Conservation (phyloP, 495 filamentous ascomycete species). For the Melanomma pulvis-pyrius region DNA sequence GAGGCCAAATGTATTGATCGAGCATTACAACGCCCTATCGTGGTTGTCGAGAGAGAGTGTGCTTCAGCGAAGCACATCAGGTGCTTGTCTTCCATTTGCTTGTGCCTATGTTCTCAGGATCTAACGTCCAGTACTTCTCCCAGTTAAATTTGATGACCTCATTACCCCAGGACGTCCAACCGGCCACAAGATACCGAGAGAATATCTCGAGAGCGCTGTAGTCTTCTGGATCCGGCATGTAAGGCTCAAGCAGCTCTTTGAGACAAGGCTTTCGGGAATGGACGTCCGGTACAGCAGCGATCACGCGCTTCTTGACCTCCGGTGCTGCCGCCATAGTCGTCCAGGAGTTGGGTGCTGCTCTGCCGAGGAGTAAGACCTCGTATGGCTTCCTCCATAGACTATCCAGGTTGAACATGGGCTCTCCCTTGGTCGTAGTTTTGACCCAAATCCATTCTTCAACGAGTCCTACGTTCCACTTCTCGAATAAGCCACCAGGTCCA, state of each 20-base stretch:
- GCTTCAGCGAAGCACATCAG: not conserved
- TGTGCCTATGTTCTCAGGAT: not conserved
- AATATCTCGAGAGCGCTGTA: constrained; percentile 83
- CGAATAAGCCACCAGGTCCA: constrained; percentile 57
- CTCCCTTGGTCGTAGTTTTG: constrained; percentile 73
- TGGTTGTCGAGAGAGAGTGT: not conserved
- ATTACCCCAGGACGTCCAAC: constrained; percentile 90
- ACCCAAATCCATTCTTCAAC: constrained; percentile 91
- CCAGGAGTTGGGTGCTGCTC: constrained; percentile 11
- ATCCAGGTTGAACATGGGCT: constrained; percentile 70
- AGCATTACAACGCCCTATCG: not conserved
- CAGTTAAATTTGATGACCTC: constrained; percentile 82
- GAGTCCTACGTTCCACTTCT: constrained; percentile 63
- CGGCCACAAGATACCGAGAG: constrained; percentile 79
- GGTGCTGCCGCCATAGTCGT: constrained; percentile 15
- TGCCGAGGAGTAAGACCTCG: constrained; percentile 76
- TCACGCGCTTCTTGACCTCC: constrained; percentile 55
- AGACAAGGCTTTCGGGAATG: constrained; percentile 89
- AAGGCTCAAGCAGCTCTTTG: constrained; percentile 57
- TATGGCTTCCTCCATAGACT: constrained; percentile 81
- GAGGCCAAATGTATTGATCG: not conserved
- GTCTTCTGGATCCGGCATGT: constrained; percentile 48
- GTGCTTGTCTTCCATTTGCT: not conserved
- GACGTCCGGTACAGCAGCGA: constrained; percentile 82
- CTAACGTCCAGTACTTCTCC: constrained; percentile 63